Conservation (phyloP, 768 basidiomycete species). For the Lepiota venenata region DNA sequence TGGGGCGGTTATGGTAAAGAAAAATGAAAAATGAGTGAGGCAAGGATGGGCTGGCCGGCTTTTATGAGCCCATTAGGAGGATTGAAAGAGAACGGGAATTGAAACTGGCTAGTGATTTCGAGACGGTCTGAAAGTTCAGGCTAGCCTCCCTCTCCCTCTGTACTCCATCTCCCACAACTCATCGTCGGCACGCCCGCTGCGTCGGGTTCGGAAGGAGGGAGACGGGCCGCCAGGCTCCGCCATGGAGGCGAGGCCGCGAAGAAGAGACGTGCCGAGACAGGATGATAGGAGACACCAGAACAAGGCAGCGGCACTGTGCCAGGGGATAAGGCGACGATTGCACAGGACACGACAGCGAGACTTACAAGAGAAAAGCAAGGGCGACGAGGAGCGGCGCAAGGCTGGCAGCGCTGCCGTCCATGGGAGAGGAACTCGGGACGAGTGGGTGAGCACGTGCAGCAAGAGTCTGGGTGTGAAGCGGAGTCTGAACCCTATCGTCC, state of each 20-base stretch:
- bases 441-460: not conserved
- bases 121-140: not conserved
- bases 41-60: not conserved
- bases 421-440: not conserved
- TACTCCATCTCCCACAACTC: conserved; percentile 62
- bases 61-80: conserved; percentile 10
- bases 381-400: conserved; percentile 41
- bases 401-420: not conserved
- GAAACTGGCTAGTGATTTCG: not conserved
- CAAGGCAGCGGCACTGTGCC: conserved; percentile 34
- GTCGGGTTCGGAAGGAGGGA: conserved; percentile 26
- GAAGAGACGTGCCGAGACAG: conserved; percentile 54
- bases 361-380: conserved; percentile 49
- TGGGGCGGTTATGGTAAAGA: not conserved
- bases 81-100: not conserved
- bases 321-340: not conserved
- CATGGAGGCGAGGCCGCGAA: conserved; percentile 38
- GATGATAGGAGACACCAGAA: conserved; percentile 70
- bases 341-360: conserved; percentile 4
- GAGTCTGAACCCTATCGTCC: conserved; percentile 16
- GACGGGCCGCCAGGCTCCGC: conserved; percentile 1
- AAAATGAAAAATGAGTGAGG: not conserved
- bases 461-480: conserved; percentile 17
- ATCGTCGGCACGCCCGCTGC: conserved; percentile 34
- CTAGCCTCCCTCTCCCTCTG: conserved; percentile 18